phyloP scores from a whole-genome alignment of 2,329 filamentous ascomycete species.

The Paecilomyces formosus region DNA sequence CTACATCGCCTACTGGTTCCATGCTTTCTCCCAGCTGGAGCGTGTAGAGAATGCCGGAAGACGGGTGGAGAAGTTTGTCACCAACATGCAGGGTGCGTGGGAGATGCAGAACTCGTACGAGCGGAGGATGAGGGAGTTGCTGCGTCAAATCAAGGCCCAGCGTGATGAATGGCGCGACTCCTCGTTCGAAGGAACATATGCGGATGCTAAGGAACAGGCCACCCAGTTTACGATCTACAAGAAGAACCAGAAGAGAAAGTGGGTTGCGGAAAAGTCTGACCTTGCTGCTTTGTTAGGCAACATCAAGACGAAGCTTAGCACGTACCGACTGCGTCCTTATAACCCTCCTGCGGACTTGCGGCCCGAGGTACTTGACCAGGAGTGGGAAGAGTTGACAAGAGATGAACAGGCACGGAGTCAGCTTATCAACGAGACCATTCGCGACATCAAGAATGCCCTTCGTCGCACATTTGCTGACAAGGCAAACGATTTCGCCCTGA shows the following conservation, averaged over 20 bases:
- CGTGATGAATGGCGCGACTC: constrained; percentile 69
- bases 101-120: constrained; percentile 99
- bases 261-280: constrained; percentile 97
- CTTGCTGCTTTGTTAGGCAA: constrained; percentile 88
- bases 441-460: constrained; percentile 95
- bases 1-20: constrained; percentile 99
- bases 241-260: constrained; percentile 78
- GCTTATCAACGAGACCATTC: constrained; percentile 94
- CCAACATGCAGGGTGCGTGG: constrained; percentile 98
- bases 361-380: constrained; percentile 70
- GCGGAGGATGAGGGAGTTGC: constrained; percentile 74
- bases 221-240: constrained; percentile 82
- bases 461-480: constrained; percentile 93
- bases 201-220: constrained; percentile 83
- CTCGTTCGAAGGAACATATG: constrained; percentile 83
- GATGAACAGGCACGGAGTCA: constrained; percentile 84
- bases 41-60: constrained; percentile 95
- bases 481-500: constrained; percentile 94
- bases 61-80: constrained; percentile 95
- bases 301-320: constrained; percentile 97
- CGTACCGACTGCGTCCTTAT: constrained; percentile 85
- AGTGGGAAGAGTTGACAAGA: constrained; percentile 73
- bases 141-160: constrained; percentile 67
- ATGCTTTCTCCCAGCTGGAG: constrained; percentile 98
- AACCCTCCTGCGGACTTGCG: constrained; percentile 79